Base-by-base conservation (phyloP, 306 rosid species). In the Rosa rugosa region DNA sequence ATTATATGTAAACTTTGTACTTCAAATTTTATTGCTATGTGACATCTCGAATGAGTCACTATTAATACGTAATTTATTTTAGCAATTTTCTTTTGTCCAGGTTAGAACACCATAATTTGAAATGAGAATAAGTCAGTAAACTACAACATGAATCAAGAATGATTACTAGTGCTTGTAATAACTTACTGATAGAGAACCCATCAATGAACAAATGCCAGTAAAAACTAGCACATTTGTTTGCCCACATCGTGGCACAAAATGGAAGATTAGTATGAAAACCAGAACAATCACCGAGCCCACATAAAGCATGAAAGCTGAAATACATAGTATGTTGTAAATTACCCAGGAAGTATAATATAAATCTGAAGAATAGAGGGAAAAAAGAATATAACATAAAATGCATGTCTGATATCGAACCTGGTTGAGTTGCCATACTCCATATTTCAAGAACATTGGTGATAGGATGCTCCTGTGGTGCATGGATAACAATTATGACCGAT, bases 171-270 rank as follows among this genome's bases (percentile, higher is more conserved):
- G 9, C 53, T 68, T 70, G 63, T 49, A 50, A 67, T 72, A 42
- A 82, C 86, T 71, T 84, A 93, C 98, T 65, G 98, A 86, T 81
- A 93, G 95, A 53, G 98, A 93, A 64, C 98, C 98, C 93, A 93
- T 90, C 86, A 93, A 85, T 1, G 98, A 93, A 80, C 98, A 93
- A 70, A 93, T 91, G 80, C 95, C 98, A 0, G 91, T 87, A 80
- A 75, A 93, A 76, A 93, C 86, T 27, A 93, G 88, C 78, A 93
- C 93, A 54, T 93, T 87, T 11, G 89, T 76, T 82, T 93, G 93
- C 60, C 98, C 98, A 77, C 91, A 91, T 66, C 80, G 85, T 20
- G 98, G 97, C 51, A 82, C 86, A 83, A 90, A 90, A 86, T 90
- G 95, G 85, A 93, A 83, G 80, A 87, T 87, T 80, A 93, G 84